A percentile compares a stretch with the other conserved stretches of the same genome.
phyloP scores from a whole-genome alignment of 2,329 filamentous ascomycete species.

The Penicillium psychrosexuale region DNA sequence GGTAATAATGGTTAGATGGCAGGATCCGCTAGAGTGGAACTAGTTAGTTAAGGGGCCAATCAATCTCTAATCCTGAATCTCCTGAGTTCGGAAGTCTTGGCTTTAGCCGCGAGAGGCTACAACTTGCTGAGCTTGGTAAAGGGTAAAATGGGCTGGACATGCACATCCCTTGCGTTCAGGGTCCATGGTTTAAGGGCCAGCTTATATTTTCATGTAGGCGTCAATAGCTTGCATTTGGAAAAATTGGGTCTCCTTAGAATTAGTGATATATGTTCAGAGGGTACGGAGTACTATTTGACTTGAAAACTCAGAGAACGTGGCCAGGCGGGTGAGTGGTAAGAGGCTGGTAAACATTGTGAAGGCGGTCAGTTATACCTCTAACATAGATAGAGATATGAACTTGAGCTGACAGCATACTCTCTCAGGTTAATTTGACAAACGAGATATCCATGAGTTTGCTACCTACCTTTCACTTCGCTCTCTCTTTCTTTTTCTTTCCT shows the following conservation, averaged over 20 bases:
- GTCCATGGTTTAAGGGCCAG: not conserved
- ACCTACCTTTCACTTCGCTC: not conserved
- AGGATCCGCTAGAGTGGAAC: conserved; percentile 3
- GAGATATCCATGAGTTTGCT: not conserved
- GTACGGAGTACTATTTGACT: not conserved
- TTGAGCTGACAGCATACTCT: not conserved
- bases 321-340: not conserved
- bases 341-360: not conserved
- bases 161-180: not conserved
- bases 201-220: not conserved
- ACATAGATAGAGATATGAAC: not conserved
- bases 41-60: not conserved
- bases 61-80: not conserved
- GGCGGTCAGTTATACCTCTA: conserved; percentile 1
- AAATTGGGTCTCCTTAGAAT: not conserved
- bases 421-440: not conserved
- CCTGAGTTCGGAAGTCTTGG: not conserved
- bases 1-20: not conserved
- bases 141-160: not conserved
- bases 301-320: not conserved
- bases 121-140: not conserved
- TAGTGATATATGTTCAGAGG: not conserved
- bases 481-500: not conserved
- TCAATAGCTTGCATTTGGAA: not conserved
- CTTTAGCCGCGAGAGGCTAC: not conserved